Evolutionary conservation across 108 stramenopile species (phyloP).

Genomic region (Cyclotella baltica): DNA sequence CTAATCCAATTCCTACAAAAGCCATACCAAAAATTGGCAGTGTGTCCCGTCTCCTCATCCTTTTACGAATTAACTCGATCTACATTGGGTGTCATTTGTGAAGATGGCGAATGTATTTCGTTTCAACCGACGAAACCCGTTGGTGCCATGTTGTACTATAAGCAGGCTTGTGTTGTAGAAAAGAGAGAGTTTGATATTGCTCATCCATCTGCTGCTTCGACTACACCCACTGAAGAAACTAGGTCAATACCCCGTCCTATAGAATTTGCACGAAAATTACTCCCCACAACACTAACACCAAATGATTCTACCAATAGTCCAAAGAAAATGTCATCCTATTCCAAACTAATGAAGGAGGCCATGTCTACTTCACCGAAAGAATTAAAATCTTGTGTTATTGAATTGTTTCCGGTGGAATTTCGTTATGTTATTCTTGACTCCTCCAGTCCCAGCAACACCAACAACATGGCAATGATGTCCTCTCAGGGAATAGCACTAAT

Average conservation of each 20-base stretch:
- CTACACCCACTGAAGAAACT: neutral
- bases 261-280: constrained; percentile 71
- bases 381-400: constrained; percentile 53
- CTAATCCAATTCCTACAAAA: constrained; percentile 9
- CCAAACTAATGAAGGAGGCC: constrained; percentile 55
- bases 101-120: constrained; percentile 65
- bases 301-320: neutral
- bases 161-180: constrained; percentile 13
- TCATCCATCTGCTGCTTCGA: constrained; percentile 5
- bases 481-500: constrained; percentile 68
- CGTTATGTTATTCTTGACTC: constrained; percentile 57
- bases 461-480: neutral
- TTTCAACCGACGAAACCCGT: constrained; percentile 51
- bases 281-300: constrained; percentile 15
- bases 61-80: constrained; percentile 61
- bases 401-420: constrained; percentile 77
- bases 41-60: constrained; percentile 25
- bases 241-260: constrained; percentile 55
- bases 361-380: constrained; percentile 31
- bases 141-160: constrained; percentile 34
- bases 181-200: constrained; percentile 11
- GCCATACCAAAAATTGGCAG: constrained; percentile 4
- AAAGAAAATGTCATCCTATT: constrained; percentile 22
- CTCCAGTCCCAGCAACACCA: neutral
- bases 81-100: constrained; percentile 69